Evolutionary conservation across 495 filamentous ascomycete species (phyloP), one percentile per base, ranked within the genome.

Genomic region (Cercophora samala): DNA sequence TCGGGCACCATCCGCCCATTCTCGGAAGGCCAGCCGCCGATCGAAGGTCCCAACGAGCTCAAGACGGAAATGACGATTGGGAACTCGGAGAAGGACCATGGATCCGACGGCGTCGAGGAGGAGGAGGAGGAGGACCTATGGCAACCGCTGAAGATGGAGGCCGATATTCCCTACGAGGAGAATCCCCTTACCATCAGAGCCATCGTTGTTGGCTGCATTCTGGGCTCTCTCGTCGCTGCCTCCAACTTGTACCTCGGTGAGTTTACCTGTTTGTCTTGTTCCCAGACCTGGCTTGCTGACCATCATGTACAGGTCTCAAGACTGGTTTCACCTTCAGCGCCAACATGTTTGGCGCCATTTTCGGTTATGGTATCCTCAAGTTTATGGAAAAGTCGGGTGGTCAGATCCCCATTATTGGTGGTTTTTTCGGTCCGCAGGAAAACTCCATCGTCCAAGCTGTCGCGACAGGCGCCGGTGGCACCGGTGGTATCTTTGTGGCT

Each of bases 361-460:
- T 89, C 70, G 88, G 88, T 58, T 90, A 88, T 64, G 86, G 83
- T n/a, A 82, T 90, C 63, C 69, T 90, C 66, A 89, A 88, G 64
- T 77, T 83, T 62, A 70, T 82, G 22, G 68, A 69, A 51, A 70
- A 70, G 63, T 80, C 83, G 18, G 78, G 83, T 58, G 72, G 77
- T 21, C 79, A 79, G 17, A 75, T 87, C 59, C 86, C 86, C 18
- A 81, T 90, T 53, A 79, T 89, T 17, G 87, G 87, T 25, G 86
- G 85, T 19, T 66, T 68, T 42, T 90, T 90, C 64, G 88, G 87
- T 1, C 88, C 87, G 18, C 85, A 88, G 70, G 87, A 90, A 70
- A 90, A 90, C 79, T 85, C 84, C 52, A 89, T 89, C 68, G 73
- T 87, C 65, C 88, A 90, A 71, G 86, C 87, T 18, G 82, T 86